Conservation (phyloP, 2,329 filamentous ascomycete species). For the Juglanconis sp. region DNA sequence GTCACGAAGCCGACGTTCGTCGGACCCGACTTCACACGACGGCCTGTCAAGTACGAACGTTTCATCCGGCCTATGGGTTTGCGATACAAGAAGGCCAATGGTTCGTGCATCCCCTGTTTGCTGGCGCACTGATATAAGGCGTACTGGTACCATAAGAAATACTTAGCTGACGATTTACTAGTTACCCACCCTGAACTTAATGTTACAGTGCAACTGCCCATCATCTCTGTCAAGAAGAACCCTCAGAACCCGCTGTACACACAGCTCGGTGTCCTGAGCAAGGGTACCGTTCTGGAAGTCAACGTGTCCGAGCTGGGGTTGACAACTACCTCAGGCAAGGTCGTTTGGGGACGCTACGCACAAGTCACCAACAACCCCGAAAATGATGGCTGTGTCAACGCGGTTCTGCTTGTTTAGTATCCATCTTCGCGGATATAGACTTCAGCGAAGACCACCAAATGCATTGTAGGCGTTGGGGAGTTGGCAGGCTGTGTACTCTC, state of each 20-base stretch:
- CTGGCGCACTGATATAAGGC: not conserved
- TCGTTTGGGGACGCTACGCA: slow-evolving; percentile 85
- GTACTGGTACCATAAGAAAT: too few species aligned
- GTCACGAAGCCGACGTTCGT: slow-evolving; percentile 86
- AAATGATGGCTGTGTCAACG: slow-evolving; percentile 30
- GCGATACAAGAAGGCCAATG: slow-evolving; percentile 43
- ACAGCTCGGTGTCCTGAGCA: slow-evolving; percentile 83
- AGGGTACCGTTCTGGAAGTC: slow-evolving; percentile 79
- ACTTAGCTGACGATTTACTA: slow-evolving; percentile 33
- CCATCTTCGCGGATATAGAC: not conserved
- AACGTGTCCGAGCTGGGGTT: slow-evolving; percentile 90
- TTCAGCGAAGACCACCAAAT: not conserved
- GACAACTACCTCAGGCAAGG: slow-evolving; percentile 87
- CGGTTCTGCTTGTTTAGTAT: slow-evolving; percentile 25
- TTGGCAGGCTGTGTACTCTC: not conserved
- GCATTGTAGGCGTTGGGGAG: slow-evolving; percentile 11
- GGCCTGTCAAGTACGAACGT: slow-evolving; percentile 75
- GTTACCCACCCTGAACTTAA: slow-evolving; percentile 72
- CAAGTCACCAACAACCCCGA: slow-evolving; percentile 60
- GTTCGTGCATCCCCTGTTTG: not conserved
- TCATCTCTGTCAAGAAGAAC: slow-evolving; percentile 69
- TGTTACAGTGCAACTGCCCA: slow-evolving; percentile 84
- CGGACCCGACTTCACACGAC: slow-evolving; percentile 78
- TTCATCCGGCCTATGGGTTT: slow-evolving; percentile 50
- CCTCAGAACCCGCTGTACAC: slow-evolving; percentile 87